Conservation (phyloP, 2,329 filamentous ascomycete species). For the Pyrenochaeta sp. region DNA sequence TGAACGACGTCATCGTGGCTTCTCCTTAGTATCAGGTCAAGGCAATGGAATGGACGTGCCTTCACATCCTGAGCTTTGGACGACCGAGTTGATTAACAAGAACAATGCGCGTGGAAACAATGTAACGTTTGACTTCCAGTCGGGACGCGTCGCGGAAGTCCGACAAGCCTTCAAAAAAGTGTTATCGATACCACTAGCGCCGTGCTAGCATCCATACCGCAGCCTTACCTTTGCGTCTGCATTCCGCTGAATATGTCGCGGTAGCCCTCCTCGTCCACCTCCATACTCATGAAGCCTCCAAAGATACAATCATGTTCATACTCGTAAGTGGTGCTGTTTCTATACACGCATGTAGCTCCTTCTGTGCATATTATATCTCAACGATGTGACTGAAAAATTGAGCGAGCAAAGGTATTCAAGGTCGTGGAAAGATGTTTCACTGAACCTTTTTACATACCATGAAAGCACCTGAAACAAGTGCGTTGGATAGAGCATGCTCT, state of each 20-base stretch:
- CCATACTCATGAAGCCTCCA: constrained; percentile 38
- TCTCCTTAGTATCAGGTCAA: neutral
- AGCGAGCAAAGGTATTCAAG: neutral
- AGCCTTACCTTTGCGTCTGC: constrained; percentile 11
- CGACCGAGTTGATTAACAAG: no score
- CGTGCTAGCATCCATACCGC: constrained; percentile 13
- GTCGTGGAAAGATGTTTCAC: neutral
- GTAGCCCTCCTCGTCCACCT: constrained; percentile 19
- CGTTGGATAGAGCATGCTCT: no score
- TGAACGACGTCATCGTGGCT: constrained; percentile 47
- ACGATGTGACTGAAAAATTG: constrained; percentile 12
- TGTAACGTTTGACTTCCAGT: no score
- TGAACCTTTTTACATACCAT: neutral
- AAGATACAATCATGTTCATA: constrained; percentile 46
- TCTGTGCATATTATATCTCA: neutral
- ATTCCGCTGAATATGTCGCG: constrained; percentile 13
- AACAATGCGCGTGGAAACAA: no score
- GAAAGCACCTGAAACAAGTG: no score
- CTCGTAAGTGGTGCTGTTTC: constrained; percentile 40
- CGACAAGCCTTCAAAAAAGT: constrained; percentile 13
- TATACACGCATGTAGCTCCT: neutral
- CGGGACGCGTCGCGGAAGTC: constrained; percentile 21
- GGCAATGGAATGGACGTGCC: neutral
- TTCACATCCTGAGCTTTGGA: neutral
- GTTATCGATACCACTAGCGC: constrained; percentile 32